These are phyloP conservation scores for Suhomyces sp. DNA, from an alignment of 805 yeast genomes.

Conservation along the genomic window DNA sequence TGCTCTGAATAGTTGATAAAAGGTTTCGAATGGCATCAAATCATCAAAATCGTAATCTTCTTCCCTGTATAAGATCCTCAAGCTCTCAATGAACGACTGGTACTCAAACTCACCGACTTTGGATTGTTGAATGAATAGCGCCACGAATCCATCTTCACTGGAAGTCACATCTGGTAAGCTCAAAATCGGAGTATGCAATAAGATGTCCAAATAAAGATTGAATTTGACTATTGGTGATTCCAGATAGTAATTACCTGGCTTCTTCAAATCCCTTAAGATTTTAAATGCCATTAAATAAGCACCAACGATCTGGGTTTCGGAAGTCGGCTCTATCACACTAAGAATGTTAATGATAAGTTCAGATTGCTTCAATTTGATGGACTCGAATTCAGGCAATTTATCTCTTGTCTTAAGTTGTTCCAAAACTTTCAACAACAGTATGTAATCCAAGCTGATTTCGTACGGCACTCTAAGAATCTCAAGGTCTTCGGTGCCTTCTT, in stretches of 20 bases:
- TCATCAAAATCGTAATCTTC: conserved; percentile 9
- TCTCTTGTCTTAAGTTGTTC: conserved; percentile 19
- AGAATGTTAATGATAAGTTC: conserved; percentile 21
- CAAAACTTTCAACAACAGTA: conserved; percentile 17
- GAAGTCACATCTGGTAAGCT: conserved; percentile 14
- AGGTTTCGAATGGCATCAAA: conserved; percentile 20
- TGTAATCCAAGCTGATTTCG: conserved; percentile 17
- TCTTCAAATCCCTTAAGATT: conserved; percentile 1
- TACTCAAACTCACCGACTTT: conserved; percentile 12
- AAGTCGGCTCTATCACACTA: conserved; percentile 20
- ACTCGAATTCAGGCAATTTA: neutral
- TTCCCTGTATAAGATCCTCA: neutral
- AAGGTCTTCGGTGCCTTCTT: conserved; percentile 5
- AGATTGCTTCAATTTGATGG: conserved; percentile 13
- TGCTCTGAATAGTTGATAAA: conserved; percentile 40
- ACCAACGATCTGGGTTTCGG: conserved; percentile 29
- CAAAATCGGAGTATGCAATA: conserved; percentile 26
- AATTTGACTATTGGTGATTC: conserved; percentile 21
- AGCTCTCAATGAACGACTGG: conserved; percentile 7
- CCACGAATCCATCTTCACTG: conserved; percentile 11
- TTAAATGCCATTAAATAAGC: conserved; percentile 22
- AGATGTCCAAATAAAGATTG: conserved; percentile 31
- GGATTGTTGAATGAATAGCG: conserved; percentile 3
- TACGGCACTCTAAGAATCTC: conserved; percentile 13
- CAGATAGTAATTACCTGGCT: conserved; percentile 2